These are phyloP conservation scores for Neoarthrinium moseri DNA, from an alignment of 2,329 filamentous ascomycete genomes.

Conservation along the genomic window DNA sequence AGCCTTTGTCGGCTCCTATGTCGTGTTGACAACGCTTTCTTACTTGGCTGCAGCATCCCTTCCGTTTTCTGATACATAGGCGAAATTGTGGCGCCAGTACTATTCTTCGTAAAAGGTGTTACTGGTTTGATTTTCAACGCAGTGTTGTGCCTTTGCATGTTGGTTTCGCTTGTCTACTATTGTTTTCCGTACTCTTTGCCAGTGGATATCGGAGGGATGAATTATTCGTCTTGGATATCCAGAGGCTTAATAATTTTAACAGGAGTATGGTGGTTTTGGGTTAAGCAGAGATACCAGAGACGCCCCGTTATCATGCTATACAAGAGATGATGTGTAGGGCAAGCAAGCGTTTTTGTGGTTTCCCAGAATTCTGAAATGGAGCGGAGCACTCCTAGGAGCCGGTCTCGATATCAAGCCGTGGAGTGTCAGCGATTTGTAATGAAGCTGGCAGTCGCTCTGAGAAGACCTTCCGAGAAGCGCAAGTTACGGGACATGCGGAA, in stretches of 20 bases:
- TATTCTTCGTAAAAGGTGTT: slow-evolving; percentile 52
- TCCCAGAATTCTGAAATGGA: too few species aligned
- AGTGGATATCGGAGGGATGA: slow-evolving; percentile 47
- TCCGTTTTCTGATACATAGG: slow-evolving; percentile 47
- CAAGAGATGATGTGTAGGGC: too few species aligned
- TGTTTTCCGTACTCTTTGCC: slow-evolving; percentile 54
- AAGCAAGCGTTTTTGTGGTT: too few species aligned
- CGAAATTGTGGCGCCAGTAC: slow-evolving; percentile 50
- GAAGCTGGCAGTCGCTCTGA: background rate
- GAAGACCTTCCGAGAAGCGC: background rate
- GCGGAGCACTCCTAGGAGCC: too few species aligned
- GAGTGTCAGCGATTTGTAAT: background rate
- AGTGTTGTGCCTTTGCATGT: slow-evolving; percentile 54
- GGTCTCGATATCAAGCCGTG: too few species aligned
- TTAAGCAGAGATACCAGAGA: background rate
- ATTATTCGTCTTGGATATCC: slow-evolving; percentile 47
- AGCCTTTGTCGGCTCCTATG: slow-evolving; percentile 56
- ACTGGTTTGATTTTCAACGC: slow-evolving; percentile 50
- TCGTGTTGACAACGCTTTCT: slow-evolving; percentile 35
- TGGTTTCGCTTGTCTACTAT: slow-evolving; percentile 62
- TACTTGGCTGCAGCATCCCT: slow-evolving; percentile 66
- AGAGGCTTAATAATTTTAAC: slow-evolving; percentile 39
- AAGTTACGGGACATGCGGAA: background rate
- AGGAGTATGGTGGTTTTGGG: slow-evolving; percentile 37
- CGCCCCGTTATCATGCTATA: background rate